Conservation (phyloP, 192 early-diverging fungal species). For the Neocallimastix lanati region DNA sequence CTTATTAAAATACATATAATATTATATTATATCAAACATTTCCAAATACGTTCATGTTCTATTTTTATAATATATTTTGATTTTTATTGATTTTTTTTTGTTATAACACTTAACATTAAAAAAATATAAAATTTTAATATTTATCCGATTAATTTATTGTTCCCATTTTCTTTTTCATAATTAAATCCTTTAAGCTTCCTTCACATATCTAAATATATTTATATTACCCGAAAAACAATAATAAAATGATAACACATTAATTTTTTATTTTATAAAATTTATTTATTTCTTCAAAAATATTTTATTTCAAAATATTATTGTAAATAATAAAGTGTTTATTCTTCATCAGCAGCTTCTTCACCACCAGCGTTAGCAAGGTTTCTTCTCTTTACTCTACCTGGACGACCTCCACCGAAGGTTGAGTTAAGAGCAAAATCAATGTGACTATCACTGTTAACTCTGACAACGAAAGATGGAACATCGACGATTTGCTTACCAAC, state of each 20-base stretch:
- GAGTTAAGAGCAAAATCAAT: conserved; percentile 20
- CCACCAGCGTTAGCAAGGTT: conserved; percentile 67
- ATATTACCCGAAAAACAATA: not conserved
- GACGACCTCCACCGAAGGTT: conserved; percentile 8
- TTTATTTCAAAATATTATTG: not conserved
- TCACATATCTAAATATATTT: not conserved
- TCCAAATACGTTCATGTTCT: too few species aligned
- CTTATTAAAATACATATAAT: too few species aligned
- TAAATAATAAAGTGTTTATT: not conserved
- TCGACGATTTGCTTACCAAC: conserved; percentile 33
- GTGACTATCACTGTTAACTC: conserved; percentile 16
- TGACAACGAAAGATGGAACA: conserved; percentile 85
- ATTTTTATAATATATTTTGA: too few species aligned
- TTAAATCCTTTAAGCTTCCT: not conserved
- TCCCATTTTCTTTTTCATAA: too few species aligned
- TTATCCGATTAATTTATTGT: too few species aligned
- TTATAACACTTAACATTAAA: too few species aligned
- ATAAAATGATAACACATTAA: not conserved
- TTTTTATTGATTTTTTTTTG: too few species aligned
- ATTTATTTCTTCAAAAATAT: not conserved
- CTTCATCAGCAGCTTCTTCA: conserved; percentile 7
- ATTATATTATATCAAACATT: too few species aligned
- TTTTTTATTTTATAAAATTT: not conserved
- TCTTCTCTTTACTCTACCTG: conserved; percentile 81
- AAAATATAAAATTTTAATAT: too few species aligned